These are phyloP conservation scores for Sugiyamaella castrensis DNA, from an alignment of 1,139 yeast genomes.

Conservation along the genomic window DNA sequence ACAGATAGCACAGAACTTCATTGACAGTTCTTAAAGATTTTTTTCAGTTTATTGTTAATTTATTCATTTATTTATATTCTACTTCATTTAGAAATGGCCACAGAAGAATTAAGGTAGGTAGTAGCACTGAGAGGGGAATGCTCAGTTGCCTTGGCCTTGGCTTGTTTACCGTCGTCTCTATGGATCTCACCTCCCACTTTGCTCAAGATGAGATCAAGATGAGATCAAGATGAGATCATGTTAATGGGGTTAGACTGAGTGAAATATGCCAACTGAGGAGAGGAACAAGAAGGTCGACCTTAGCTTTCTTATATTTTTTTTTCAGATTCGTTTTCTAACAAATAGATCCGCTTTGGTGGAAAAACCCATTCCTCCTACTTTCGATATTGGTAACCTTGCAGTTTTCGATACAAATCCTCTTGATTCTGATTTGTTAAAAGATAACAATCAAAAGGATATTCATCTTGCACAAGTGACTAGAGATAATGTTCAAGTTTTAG, in stretches of 20 bases:
- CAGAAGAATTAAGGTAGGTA: constrained; percentile 10
- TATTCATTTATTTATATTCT: too few relatives aligned
- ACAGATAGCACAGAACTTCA: too few relatives aligned
- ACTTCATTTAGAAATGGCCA: constrained; percentile 2
- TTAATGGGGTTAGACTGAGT: too few relatives aligned
- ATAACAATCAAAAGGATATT: constrained; percentile 56
- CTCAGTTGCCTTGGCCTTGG: too few relatives aligned
- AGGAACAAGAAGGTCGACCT: too few relatives aligned
- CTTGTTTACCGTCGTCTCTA: too few relatives aligned
- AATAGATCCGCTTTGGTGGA: constrained; percentile 77
- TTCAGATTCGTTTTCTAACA: not conserved
- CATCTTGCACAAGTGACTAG: constrained; percentile 70
- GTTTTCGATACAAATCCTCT: constrained; percentile 78
- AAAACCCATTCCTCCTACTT: constrained; percentile 80
- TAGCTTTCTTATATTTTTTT: not conserved
- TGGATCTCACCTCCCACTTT: too few relatives aligned
- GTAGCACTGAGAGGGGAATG: not conserved
- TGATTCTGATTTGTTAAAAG: constrained; percentile 72
- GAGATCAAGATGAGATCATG: too few relatives aligned
- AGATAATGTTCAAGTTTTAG: constrained; percentile 86
- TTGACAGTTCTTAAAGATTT: too few relatives aligned
- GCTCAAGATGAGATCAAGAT: too few relatives aligned
- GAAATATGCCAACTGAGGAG: too few relatives aligned
- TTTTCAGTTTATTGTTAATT: too few relatives aligned
- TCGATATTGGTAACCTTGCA: constrained; percentile 82